Base-by-base conservation (phyloP, 306 rosid genomes). In the Vachellia pachyceras region DNA sequence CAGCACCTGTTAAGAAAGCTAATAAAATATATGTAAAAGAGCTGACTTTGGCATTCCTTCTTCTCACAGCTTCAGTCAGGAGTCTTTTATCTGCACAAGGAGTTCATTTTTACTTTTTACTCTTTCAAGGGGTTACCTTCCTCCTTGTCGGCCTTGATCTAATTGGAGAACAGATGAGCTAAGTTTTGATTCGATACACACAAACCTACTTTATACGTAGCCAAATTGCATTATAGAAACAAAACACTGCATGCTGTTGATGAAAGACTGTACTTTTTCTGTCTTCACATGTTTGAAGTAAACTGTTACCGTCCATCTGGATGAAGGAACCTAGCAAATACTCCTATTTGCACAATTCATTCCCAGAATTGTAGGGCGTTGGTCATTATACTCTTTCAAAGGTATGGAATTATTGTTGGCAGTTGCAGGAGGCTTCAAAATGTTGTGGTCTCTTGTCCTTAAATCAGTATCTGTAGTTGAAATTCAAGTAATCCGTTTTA, bases 121-220 rank as follows among this genome's bases (percentile, higher is more conserved):
- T 92, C 74, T 95, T 95, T 87, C 98, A 95, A 89, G 98, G 98
- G 15, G 87, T 91, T 77, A 84, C 98, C 69, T 95, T 95, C 87
- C 97, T 95, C 82, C 97, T 95, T 18, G 97, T 95, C 37, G 98
- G 98, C 35, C 98, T 95, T 75, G 98, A 95, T 84, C 90, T 95
- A 82, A 95, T 95, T 64, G 98, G 98, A 46, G 97, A 95, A 80
- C 98, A 92, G 79, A 88, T 95, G 93, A 91, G 90, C 88, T 95
- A 79, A 20, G 83, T 60, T 84, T 49, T 72, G 76, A 77, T 82
- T 69, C 64, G 52, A 17, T 68, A 35, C 79, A 41, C 70, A 54
- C 33, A 29, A n/a, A 71, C 72, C 79, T 44, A 67, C 11, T 72
- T 55, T 55, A 9, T 40, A 50, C 44, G 77, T 47, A 37, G 70